These are phyloP conservation scores for Myochromella boudieri DNA, from an alignment of 768 basidiomycete genomes.

Conservation along the genomic window DNA sequence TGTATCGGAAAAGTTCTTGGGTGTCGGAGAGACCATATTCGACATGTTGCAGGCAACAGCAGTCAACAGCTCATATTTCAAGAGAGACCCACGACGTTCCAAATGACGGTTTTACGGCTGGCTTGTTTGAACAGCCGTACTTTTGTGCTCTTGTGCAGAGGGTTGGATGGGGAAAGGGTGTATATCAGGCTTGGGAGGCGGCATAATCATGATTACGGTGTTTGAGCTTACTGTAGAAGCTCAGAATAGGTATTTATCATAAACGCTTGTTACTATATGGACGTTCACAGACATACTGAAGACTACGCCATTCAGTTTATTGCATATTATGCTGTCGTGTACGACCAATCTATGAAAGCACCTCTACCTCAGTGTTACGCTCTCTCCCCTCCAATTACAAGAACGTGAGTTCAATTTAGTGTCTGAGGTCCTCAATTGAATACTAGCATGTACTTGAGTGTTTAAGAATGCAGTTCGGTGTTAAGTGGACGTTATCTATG, in stretches of 20 bases:
- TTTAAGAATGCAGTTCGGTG: no score
- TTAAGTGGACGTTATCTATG: no score
- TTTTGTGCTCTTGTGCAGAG: neutral
- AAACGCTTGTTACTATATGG: conserved; percentile 12
- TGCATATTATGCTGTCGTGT: neutral
- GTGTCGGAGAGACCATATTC: conserved; percentile 87
- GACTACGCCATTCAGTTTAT: neutral
- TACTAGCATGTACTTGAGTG: no score
- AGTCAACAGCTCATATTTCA: conserved; percentile 87
- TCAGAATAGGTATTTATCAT: conserved; percentile 16
- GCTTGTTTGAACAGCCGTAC: conserved; percentile 11
- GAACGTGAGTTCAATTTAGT: no score
- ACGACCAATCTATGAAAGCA: no score
- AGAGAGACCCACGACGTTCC: conserved; percentile 43
- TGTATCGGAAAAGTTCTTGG: conserved; percentile 79
- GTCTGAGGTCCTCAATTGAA: no score
- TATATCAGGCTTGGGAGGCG: neutral
- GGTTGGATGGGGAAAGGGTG: no score
- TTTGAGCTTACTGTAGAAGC: neutral
- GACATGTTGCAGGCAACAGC: conserved; percentile 80
- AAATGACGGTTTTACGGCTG: conserved; percentile 26
- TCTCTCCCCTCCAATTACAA: no score
- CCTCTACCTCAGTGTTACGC: no score
- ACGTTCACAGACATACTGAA: conserved; percentile 8
- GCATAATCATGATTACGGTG: neutral